Conservation (phyloP, 192 early-diverging fungal genomes). For the Phycomyces nitens region DNA sequence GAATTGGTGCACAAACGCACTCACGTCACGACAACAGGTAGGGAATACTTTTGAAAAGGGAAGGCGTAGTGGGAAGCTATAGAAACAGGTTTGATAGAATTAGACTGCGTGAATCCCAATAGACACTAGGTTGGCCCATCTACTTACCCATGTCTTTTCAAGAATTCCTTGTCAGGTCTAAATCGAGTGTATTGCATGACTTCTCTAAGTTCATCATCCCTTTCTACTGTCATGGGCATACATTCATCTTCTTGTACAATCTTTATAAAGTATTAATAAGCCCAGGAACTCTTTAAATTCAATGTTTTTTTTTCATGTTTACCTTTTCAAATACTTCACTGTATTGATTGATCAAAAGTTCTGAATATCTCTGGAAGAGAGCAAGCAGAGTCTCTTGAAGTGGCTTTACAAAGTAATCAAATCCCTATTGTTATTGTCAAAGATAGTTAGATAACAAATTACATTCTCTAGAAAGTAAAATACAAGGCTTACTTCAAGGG, state of each 20-base stretch:
- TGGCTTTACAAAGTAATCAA: constrained; percentile 67
- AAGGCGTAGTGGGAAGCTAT: constrained; percentile 66
- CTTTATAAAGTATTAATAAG: no score
- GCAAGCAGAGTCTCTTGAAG: constrained; percentile 70
- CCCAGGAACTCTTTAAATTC: no score
- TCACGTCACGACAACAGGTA: constrained; percentile 64
- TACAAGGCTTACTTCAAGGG: constrained; percentile 70
- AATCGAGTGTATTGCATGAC: constrained; percentile 63
- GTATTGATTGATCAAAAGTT: constrained; percentile 69
- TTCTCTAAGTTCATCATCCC: constrained; percentile 58
- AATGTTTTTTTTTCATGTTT: constrained; percentile 3
- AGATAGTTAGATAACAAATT: no score
- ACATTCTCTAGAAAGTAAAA: constrained; percentile 13
- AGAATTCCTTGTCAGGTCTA: constrained; percentile 44
- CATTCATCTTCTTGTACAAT: constrained; percentile 81
- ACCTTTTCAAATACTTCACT: constrained; percentile 67
- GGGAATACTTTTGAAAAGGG: constrained; percentile 83
- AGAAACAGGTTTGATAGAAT: no score
- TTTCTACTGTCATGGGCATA: constrained; percentile 68
- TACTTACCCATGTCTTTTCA: constrained; percentile 32
- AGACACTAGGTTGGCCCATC: not conserved
- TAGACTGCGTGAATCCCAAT: no score
- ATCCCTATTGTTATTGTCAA: constrained; percentile 45
- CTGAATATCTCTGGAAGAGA: constrained; percentile 76
- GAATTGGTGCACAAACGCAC: constrained; percentile 71